Evolutionary conservation across 768 basidiomycete species (phyloP), one percentile per base, ranked within the genome.

Genomic region (Rhizopogon salebrosus): DNA sequence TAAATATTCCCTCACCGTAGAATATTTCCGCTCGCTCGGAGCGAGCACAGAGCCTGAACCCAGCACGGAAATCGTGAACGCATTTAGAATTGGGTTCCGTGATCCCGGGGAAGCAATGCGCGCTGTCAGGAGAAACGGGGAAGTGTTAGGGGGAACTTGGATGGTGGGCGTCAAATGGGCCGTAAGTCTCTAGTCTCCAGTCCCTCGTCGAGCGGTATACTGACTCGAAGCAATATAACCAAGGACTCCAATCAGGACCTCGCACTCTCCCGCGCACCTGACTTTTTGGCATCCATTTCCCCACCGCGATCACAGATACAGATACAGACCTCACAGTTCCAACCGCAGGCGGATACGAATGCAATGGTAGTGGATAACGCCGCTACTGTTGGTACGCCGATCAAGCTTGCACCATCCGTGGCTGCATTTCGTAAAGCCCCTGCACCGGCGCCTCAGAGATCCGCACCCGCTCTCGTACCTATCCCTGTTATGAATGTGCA

Each of bases 111-210:
- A 92, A 53, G 92, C 91, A 0, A 67, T 89, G 56, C 75, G 92
- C 10, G 89, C 91, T 2, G 81, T 92, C 14, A 74, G 89, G 46
- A 87, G 87, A 69, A 94, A 86, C 58, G 92, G 92, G 3, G 91
- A 94, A 46, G 70, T 93, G 2, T 63, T 94, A 20, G 71, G 78
- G 10, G 87, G 87, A 4, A 77, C 75, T 43, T 89, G 82, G 76
- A 94, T 94, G 91, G 72, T 94, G 34, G 92, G 92, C 11, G 83
- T 82, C 38, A 92, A 92, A 66, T 90, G 85, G 85, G 87, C 87
- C 24, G 91, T 92, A 64, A 55, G 88, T 81, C n/a, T n/a, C n/a
- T n/a, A n/a, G n/a, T n/a, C n/a, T 18, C 4, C 43, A 22, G 13
- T 46, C 26, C 20, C 29, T 34, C 27, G 1, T 51, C 43, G 52